Percentiles rank a stretch among this genome's conserved stretches.
Conservation (phyloP, 1,284 basidiomycete genomes). For the Leccinum pallidistipes region DNA sequence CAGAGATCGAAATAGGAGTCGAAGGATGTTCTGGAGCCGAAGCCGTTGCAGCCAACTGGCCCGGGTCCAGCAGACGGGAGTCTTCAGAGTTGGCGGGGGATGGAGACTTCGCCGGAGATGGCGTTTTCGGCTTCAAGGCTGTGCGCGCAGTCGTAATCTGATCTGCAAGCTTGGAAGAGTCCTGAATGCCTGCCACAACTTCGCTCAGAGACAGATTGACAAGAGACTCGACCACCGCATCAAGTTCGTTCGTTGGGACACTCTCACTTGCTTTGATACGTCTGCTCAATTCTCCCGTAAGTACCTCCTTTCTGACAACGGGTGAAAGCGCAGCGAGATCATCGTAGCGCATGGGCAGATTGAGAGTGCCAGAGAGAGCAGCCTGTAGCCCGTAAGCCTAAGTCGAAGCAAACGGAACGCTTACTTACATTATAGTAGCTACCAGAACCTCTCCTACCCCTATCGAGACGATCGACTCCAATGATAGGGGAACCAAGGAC, state of each 20-base stretch:
- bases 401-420: background rate
- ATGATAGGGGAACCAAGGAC: conserved; percentile 57
- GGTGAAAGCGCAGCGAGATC: conserved; percentile 77
- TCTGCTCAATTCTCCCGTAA: conserved; percentile 78
- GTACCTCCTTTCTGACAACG: conserved; percentile 80
- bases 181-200: conserved; percentile 73
- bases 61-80: conserved; percentile 60
- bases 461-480: conserved; percentile 54
- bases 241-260: conserved; percentile 55
- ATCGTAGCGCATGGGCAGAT: conserved; percentile 78
- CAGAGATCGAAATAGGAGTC: conserved; percentile 74
- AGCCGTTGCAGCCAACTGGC: conserved; percentile 65
- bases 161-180: conserved; percentile 59
- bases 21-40: conserved; percentile 82
- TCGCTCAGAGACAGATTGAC: conserved; percentile 70
- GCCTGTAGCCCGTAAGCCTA: conserved; percentile 46
- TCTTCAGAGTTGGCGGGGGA: conserved; percentile 59
- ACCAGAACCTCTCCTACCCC: conserved; percentile 72
- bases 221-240: conserved; percentile 67
- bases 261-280: conserved; percentile 60
- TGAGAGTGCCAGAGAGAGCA: conserved; percentile 73
- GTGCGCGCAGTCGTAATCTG: conserved; percentile 56
- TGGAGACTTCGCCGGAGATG: conserved; percentile 45
- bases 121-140: conserved; percentile 42
- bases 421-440: conserved; percentile 75